Evolutionary conservation across 257 asterid species (phyloP), one percentile per base, ranked within the genome.

Genomic region (Nicotiana sylvestris): DNA sequence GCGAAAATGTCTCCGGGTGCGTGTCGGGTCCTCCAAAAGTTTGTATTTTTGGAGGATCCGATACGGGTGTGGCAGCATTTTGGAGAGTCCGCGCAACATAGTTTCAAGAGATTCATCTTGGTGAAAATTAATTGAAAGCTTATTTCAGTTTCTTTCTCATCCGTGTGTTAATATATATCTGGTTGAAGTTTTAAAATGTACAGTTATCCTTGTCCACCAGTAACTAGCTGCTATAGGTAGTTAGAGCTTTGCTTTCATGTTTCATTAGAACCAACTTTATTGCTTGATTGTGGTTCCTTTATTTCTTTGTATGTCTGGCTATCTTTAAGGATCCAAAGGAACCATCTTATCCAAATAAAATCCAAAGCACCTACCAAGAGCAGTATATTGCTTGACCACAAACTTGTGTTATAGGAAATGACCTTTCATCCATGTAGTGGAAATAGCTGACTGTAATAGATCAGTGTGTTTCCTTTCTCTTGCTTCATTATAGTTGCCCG

Each of bases 281-380:
- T 76, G 27, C 80, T 51, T 27, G 64, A 76, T 61, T 0, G 35
- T 25, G 25, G 15, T 76, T 49, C 27, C 43, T 13, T 76, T 13
- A 13, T 51, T 76, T 76, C 64, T 27, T 76, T 27, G 58, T 29
- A 27, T 76, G 64, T 15, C 12, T 49, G 62, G 51, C 62, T 76
- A 51, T 27, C 64, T 29, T 7, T 51, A 27, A 51, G 18, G 51
- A 27, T 76, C 64, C 80, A 51, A 49, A 27, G 25, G 64, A 51
- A 51, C 64, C 43, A 76, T 76, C 80, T 76, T 55, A 51, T 49
- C 46, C 62, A 76, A 49, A 76, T 76, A 76, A 51, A 51, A 76
- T 76, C 62, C 80, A 27, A 51, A 51, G 80, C 15, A 76, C 46
- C 80, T 16, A 49, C 27, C 27, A 27, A 21, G 80, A 13, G 39